Evolutionary conservation across 2,329 filamentous ascomycete genomes (phyloP), one percentile per base, ranked within the genome.

Genomic region (Colletotrichum sp.): DNA sequence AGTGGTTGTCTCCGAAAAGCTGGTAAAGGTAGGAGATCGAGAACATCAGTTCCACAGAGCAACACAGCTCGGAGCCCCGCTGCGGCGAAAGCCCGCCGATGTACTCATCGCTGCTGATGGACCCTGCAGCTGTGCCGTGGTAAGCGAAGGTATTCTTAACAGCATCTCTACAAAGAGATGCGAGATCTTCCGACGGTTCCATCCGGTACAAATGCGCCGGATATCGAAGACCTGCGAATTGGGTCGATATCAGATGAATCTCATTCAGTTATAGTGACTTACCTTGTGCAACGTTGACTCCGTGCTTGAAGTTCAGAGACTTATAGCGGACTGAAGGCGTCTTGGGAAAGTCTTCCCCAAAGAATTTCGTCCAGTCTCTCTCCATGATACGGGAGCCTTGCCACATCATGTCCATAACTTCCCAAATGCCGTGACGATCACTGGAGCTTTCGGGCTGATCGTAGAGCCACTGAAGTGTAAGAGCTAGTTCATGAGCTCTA

Each of bases 271-370:
- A 3, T 21, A 30, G 24, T 30, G 79, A 78, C 80, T 78, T 78
- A 85, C 85, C 85, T 81, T 87, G 85, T n/a, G 85, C 86, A 63
- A 86, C 80, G 76, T 88, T 87, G 8, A 88, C 86, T 6, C 85
- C 86, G 70, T 88, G 86, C 16, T 83, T 83, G 66, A 83, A 87
- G 9, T 83, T 77, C 30, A 81, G 81, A 71, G 84, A 85, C 80
- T 73, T 82, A 66, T 76, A 82, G 71, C 83, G 78, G 1, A 82
- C 80, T 13, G 60, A 71, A 8, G 60, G 60, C 1, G 13, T 28
- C 15, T 24, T n/a, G 6, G 60, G 69, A 13, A 71, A 71, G 16
- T 59, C 69, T 8, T 71, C 49, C n/a, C 69, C 60, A 75, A 84
- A 85, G 69, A 81, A 84, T 6, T 72, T 80, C 60, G 81, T 81